These are phyloP conservation scores for Lonicera japonica DNA, from an alignment of 129 eudicot genomes.

Conservation along the genomic window DNA sequence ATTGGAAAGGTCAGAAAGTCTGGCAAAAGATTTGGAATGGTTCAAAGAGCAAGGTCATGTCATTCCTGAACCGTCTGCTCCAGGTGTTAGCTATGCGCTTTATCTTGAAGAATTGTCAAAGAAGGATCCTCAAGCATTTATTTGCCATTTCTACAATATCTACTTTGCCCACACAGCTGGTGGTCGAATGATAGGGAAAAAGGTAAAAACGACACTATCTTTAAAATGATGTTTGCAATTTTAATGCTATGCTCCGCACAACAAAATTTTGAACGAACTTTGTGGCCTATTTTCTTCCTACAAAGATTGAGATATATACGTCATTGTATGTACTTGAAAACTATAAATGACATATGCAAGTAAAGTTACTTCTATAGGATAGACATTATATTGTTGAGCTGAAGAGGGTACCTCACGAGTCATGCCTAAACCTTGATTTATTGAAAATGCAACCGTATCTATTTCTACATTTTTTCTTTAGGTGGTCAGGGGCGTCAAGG, in stretches of 20 bases:
- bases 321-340: too few relatives aligned
- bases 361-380: too few relatives aligned
- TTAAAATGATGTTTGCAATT: not conserved
- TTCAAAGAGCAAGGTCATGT: conserved; percentile 77
- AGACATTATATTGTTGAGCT: too few relatives aligned
- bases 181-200: conserved; percentile 91
- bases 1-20: conserved; percentile 64
- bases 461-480: too few relatives aligned
- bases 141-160: conserved; percentile 88
- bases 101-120: conserved; percentile 65
- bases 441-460: too few relatives aligned
- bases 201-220: conserved; percentile 36
- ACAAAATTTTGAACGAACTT: not conserved
- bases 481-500: too few relatives aligned
- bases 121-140: conserved; percentile 86
- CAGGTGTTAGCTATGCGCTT: conserved; percentile 56
- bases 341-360: too few relatives aligned
- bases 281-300: not conserved
- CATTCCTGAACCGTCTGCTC: conserved; percentile 78
- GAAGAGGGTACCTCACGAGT: too few relatives aligned
- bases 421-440: too few relatives aligned
- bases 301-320: too few relatives aligned
- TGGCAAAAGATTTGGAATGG: conserved; percentile 83
- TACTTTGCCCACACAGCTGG: conserved; percentile 96
- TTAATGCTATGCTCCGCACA: not conserved